Conservation (phyloP, 2,329 filamentous ascomycete genomes). For the Rosellinia necatrix region DNA sequence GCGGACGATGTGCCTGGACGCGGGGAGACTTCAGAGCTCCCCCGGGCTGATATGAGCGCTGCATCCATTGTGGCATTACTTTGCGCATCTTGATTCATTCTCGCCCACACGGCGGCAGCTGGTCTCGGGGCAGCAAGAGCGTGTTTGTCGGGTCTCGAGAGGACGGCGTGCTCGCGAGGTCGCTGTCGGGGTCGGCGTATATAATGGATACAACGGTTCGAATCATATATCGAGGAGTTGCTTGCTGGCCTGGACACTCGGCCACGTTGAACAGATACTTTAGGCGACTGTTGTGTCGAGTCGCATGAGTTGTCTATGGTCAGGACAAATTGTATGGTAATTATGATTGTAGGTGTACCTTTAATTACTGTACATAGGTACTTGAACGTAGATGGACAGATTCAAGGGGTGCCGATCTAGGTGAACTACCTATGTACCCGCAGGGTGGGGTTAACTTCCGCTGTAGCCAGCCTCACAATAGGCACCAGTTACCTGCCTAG, state of each 20-base stretch:
- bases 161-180: conserved; percentile 5
- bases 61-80: conserved; percentile 36
- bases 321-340: too few species aligned
- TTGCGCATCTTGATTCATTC: conserved; percentile 45
- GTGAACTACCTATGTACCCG: background rate
- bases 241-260: background rate
- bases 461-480: too few species aligned
- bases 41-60: conserved; percentile 35
- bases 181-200: background rate
- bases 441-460: too few species aligned
- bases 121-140: conserved; percentile 12
- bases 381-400: background rate
- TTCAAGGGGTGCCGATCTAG: conserved; percentile 19
- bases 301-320: conserved; percentile 22
- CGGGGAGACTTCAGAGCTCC: conserved; percentile 33
- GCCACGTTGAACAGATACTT: conserved; percentile 16
- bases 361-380: conserved; percentile 1
- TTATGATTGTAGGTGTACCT: too few species aligned
- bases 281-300: conserved; percentile 8
- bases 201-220: background rate
- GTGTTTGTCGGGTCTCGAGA: conserved; percentile 8
- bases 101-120: conserved; percentile 38
- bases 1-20: conserved; percentile 32
- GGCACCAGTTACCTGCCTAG: too few species aligned
- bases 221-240: background rate